These are phyloP conservation scores for Spathaspora arborariae DNA, from an alignment of 805 yeast genomes.

Conservation along the genomic window DNA sequence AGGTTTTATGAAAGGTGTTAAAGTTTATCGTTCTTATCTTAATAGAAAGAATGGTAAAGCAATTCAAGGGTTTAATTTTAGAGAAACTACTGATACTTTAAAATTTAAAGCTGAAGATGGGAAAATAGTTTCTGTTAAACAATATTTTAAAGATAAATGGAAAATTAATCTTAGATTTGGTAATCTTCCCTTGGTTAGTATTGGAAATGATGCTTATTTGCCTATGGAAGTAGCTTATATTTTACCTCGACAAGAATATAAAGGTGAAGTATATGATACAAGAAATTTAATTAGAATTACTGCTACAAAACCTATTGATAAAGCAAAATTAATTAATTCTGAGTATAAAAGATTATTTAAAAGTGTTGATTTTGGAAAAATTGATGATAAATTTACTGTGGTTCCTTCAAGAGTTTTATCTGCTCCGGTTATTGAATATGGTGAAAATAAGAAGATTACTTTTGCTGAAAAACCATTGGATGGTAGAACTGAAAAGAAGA, in stretches of 20 bases:
- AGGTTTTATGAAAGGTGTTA: slow-evolving; percentile 7
- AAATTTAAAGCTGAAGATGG: slow-evolving; percentile 5
- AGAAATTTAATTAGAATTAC: slow-evolving; percentile 5
- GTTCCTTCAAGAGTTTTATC: slow-evolving; percentile 9
- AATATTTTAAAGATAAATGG: slow-evolving; percentile 7
- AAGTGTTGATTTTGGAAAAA: slow-evolving; percentile 5
- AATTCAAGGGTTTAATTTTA: slow-evolving; percentile 5
- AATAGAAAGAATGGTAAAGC: slow-evolving; percentile 2
- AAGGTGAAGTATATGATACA: slow-evolving; percentile 7
- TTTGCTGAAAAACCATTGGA: slow-evolving; percentile 4
- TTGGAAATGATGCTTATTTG: slow-evolving; percentile 5
- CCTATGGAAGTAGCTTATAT: slow-evolving; percentile 8
- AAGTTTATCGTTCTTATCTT: slow-evolving; percentile 6
- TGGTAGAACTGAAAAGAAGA: slow-evolving; percentile 6
- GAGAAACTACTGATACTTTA: slow-evolving; percentile 3
- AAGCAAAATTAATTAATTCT: slow-evolving; percentile 4
- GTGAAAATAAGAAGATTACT: neutral
- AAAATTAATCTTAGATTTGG: slow-evolving; percentile 3
- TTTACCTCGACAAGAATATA: slow-evolving; percentile 8
- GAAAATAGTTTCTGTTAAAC: slow-evolving; percentile 1
- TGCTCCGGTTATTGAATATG: slow-evolving; percentile 8
- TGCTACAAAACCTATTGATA: slow-evolving; percentile 6
- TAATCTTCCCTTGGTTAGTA: slow-evolving; percentile 5
- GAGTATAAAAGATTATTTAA: slow-evolving; percentile 3
- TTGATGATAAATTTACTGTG: slow-evolving; percentile 6